phyloP scores from a whole-genome alignment of 148 eudicot genomes.

The Nepenthes gracilis region DNA sequence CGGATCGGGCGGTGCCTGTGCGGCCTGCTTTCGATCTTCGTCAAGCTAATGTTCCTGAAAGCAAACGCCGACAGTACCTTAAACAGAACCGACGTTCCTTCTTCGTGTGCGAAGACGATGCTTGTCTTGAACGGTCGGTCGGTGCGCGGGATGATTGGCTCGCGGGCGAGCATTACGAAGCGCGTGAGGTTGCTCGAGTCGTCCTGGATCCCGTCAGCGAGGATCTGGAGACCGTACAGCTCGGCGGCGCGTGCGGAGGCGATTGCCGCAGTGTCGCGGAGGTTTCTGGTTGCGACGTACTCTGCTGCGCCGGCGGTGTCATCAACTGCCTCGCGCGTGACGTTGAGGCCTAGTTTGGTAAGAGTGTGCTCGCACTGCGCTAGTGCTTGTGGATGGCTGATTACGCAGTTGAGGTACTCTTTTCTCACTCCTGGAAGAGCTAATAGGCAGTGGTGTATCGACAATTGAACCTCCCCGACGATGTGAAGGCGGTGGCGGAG shows the following conservation, averaged over 20 bases:
- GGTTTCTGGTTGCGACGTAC: slow-evolving; percentile 41
- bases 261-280: slow-evolving; percentile 83
- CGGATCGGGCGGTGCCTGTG: slow-evolving; percentile 76
- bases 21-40: slow-evolving; percentile 94
- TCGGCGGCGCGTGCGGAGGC: slow-evolving; percentile 82
- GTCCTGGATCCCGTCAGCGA: slow-evolving; percentile 88
- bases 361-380: slow-evolving; percentile 84
- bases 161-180: slow-evolving; percentile 90
- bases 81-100: slow-evolving; percentile 81
- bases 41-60: slow-evolving; percentile 72
- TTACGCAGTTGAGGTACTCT: slow-evolving; percentile 59
- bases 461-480: slow-evolving; percentile 83
- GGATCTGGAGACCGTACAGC: slow-evolving; percentile 62
- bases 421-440: slow-evolving; percentile 67
- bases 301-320: slow-evolving; percentile 95
- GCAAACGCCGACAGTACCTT: slow-evolving; percentile 95
- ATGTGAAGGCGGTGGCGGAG: slow-evolving; percentile 64
- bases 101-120: slow-evolving; percentile 87
- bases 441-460: slow-evolving; percentile 82
- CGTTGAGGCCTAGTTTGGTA: slow-evolving; percentile 57
- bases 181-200: slow-evolving; percentile 83
- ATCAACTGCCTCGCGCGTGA: slow-evolving; percentile 75
- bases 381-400: slow-evolving; percentile 76
- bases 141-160: slow-evolving; percentile 74
- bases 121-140: slow-evolving; percentile 95